Evolutionary conservation across 495 filamentous ascomycete species (phyloP).

Genomic region (Neurospora sp.): DNA sequence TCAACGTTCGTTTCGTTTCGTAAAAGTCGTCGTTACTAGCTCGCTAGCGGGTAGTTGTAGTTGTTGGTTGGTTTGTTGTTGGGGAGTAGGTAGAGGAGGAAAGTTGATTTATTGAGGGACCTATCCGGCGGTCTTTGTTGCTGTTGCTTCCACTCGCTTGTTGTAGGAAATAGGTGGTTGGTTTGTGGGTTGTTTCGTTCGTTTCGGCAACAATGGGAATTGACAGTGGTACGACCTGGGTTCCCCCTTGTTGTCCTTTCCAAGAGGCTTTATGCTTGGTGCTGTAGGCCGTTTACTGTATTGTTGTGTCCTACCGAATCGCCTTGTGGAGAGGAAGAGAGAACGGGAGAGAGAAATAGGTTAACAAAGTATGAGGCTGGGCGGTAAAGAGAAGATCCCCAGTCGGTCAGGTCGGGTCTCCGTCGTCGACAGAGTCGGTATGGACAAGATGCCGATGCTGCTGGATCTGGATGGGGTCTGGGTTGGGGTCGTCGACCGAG

Average conservation of each 20-base stretch:
- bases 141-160: background rate
- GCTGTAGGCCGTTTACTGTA: background rate
- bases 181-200: background rate
- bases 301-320: background rate
- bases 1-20: background rate
- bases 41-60: background rate
- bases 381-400: background rate
- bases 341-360: background rate
- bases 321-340: background rate
- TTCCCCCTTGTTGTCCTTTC: background rate
- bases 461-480: background rate
- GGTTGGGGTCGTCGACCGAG: background rate
- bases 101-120: background rate
- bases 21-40: background rate
- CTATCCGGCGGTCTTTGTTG: background rate
- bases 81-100: background rate
- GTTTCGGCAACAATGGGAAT: background rate
- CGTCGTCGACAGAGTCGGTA: background rate
- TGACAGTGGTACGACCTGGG: background rate
- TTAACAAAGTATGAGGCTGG: background rate
- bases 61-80: background rate
- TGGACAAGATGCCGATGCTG: background rate
- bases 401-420: background rate
- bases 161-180: background rate
- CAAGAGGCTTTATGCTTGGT: background rate